These are phyloP conservation scores for Mycena venus DNA, from an alignment of 768 basidiomycete genomes.

Conservation along the genomic window DNA sequence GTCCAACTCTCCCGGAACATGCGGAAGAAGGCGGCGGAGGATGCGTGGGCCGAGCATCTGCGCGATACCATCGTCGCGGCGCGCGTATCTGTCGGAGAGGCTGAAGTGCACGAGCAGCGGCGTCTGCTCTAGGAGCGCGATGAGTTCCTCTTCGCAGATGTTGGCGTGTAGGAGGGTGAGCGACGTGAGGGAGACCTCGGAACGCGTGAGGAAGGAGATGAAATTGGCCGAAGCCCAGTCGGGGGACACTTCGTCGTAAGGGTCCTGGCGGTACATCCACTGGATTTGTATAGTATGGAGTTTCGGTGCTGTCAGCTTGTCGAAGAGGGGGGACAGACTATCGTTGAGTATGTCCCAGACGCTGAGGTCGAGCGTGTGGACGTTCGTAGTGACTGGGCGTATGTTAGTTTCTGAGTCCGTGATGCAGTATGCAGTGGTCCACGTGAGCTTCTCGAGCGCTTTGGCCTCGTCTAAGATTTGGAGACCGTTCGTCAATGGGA, in stretches of 20 bases:
- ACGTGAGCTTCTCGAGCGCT: conserved; percentile 18
- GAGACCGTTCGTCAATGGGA: conserved; percentile 12
- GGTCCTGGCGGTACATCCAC: not conserved
- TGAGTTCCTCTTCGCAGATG: conserved; percentile 2
- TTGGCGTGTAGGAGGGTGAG: conserved; percentile 11
- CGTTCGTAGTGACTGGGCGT: not conserved
- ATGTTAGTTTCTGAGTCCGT: not conserved
- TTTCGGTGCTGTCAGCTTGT: not conserved
- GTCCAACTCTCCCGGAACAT: not conserved
- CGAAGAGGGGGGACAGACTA: not conserved
- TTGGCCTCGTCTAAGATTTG: not conserved
- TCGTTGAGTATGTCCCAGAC: not conserved
- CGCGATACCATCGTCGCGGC: not conserved
- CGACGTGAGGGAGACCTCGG: conserved; percentile 7
- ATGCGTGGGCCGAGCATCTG: conserved; percentile 9
- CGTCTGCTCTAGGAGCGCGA: conserved; percentile 8
- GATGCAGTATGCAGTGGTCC: not conserved
- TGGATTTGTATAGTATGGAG: not conserved
- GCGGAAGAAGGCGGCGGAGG: conserved; percentile 5
- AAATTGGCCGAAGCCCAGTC: not conserved
- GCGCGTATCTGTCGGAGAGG: conserved; percentile 11
- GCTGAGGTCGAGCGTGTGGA: conserved; percentile 10
- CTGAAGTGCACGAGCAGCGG: not conserved
- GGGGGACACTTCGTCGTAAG: not conserved
- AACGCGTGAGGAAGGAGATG: conserved; percentile 7